These are phyloP conservation scores for Stachybotrys elegans DNA, from an alignment of 2,329 filamentous ascomycete genomes.

Conservation along the genomic window DNA sequence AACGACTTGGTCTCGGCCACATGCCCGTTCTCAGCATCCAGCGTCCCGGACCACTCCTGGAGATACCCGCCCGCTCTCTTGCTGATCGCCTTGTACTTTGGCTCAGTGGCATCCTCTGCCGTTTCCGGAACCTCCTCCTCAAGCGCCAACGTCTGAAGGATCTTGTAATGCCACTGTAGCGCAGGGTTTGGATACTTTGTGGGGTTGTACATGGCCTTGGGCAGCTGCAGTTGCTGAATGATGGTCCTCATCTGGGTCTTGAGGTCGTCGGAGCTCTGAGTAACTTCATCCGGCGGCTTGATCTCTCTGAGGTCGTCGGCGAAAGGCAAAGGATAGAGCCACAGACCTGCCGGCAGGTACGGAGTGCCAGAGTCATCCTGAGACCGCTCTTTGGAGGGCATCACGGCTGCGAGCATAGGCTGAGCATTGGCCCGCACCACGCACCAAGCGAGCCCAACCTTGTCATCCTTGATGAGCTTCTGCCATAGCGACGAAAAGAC, in stretches of 20 bases:
- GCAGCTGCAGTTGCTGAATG: constrained; percentile 81
- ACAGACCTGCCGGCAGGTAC: constrained; percentile 75
- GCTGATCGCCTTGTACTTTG: constrained; percentile 81
- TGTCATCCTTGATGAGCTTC: constrained; percentile 74
- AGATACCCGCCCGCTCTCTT: constrained; percentile 81
- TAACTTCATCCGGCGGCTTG: constrained; percentile 53
- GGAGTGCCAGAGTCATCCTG: constrained; percentile 63
- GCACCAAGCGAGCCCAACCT: constrained; percentile 86
- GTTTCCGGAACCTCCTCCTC: constrained; percentile 84
- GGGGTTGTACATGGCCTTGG: constrained; percentile 79
- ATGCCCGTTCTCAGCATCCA: constrained; percentile 51
- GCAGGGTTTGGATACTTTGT: constrained; percentile 85
- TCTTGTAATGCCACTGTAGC: constrained; percentile 95
- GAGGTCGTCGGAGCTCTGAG: constrained; percentile 61
- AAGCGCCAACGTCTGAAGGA: constrained; percentile 83
- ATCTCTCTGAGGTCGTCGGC: constrained; percentile 80
- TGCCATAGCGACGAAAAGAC: constrained; percentile 89
- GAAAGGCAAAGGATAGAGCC: constrained; percentile 83
- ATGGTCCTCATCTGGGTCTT: constrained; percentile 78
- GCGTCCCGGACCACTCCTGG: constrained; percentile 66
- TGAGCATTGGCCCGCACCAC: constrained; percentile 75
- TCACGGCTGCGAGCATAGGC: constrained; percentile 73
- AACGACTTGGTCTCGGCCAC: constrained; percentile 33
- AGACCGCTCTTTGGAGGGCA: constrained; percentile 65
- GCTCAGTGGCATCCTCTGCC: constrained; percentile 70